Evolutionary conservation across 73 alveolate species (phyloP).

Genomic region (Paramecium biaurelia): DNA sequence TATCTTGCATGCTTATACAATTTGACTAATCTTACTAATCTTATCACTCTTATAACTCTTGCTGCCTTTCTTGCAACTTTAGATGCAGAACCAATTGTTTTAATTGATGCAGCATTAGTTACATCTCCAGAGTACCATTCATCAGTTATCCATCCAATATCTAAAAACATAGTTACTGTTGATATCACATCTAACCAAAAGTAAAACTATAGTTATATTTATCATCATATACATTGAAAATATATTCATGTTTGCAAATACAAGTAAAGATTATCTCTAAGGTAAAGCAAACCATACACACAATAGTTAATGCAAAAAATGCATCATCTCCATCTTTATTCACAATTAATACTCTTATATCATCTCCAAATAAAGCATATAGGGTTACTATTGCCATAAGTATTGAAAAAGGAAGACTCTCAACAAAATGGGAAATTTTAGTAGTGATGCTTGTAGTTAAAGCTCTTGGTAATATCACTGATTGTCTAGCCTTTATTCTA

Average conservation of each 20-base stretch:
- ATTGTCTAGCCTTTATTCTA: background rate
- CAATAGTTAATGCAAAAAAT: conserved; percentile 38
- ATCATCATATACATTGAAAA: background rate
- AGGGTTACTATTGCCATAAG: conserved; percentile 79
- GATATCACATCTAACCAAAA: conserved; percentile 85
- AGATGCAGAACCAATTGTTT: conserved; percentile 80
- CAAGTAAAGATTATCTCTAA: conserved; percentile 62
- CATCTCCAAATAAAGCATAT: conserved; percentile 87
- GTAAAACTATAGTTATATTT: conserved; percentile 54
- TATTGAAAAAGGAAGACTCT: conserved; percentile 30
- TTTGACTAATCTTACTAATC: conserved; percentile 70
- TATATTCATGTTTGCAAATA: conserved; percentile 61
- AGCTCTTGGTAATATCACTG: background rate
- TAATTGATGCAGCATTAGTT: conserved; percentile 70
- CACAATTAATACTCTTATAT: conserved; percentile 67
- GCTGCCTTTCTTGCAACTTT: conserved; percentile 78
- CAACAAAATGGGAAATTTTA: background rate
- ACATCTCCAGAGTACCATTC: conserved; percentile 62
- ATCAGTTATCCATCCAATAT: conserved; percentile 82
- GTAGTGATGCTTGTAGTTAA: background rate
- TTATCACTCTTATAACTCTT: conserved; percentile 68
- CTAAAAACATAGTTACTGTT: conserved; percentile 74
- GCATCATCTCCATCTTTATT: conserved; percentile 55
- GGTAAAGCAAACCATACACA: conserved; percentile 40
- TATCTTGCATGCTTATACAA: conserved; percentile 64